These are phyloP conservation scores for Fraxinus anomala DNA, from an alignment of 257 asterid genomes.

Conservation along the genomic window DNA sequence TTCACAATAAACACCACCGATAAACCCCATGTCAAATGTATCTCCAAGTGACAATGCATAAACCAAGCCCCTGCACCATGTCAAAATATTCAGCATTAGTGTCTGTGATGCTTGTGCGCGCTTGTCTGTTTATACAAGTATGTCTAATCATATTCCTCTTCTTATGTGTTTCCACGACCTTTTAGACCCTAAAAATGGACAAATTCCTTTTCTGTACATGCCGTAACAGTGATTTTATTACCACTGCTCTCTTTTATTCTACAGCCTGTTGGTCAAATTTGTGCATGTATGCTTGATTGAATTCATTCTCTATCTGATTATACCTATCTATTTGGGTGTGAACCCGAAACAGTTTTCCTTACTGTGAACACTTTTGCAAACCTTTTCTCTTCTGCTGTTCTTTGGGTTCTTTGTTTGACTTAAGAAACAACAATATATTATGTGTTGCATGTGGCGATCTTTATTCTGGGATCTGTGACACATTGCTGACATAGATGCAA, in stretches of 20 bases:
- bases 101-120: too few species aligned
- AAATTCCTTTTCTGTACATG: too few species aligned
- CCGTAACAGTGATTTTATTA: not conserved
- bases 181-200: too few species aligned
- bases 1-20: conserved; percentile 53
- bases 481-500: not conserved
- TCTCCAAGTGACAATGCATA: conserved; percentile 65
- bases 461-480: not conserved
- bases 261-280: conserved; percentile 1
- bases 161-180: too few species aligned
- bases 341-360: not conserved
- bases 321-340: not conserved
- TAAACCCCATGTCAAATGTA: conserved; percentile 65
- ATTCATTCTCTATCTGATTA: not conserved
- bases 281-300: not conserved
- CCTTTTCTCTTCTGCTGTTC: not conserved
- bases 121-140: not conserved
- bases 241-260: not conserved
- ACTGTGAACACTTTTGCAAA: not conserved
- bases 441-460: not conserved
- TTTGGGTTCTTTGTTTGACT: not conserved
- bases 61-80: conserved; percentile 62
- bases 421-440: not conserved
- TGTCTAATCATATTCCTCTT: too few species aligned
- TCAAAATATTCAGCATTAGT: conserved; percentile 13